Evolutionary conservation across 2,329 filamentous ascomycete species (phyloP).

Genomic region (Epichloe aotearoae): DNA sequence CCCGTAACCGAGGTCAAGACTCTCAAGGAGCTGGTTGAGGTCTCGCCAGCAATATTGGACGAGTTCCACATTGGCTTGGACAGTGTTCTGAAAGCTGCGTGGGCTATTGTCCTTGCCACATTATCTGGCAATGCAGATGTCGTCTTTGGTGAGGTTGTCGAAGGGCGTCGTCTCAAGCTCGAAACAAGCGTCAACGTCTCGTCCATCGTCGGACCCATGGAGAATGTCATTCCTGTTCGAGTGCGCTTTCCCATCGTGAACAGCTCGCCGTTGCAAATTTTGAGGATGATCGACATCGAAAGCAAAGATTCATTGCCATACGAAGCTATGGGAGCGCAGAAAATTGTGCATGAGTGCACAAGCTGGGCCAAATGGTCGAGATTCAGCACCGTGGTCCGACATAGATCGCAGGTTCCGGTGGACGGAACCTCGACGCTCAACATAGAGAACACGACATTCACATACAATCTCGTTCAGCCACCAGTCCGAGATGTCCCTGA

Average conservation of each 20-base stretch:
- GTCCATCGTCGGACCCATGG: slow-evolving; percentile 32
- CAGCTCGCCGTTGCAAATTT: slow-evolving; percentile 34
- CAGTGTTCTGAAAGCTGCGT: slow-evolving; percentile 43
- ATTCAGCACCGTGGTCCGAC: slow-evolving; percentile 41
- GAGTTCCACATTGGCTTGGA: slow-evolving; percentile 35
- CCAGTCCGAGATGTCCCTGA: slow-evolving; percentile 29
- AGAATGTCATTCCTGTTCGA: slow-evolving; percentile 35
- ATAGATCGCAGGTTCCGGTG: slow-evolving; percentile 20
- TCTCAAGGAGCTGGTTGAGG: slow-evolving; percentile 25
- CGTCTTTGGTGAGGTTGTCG: slow-evolving; percentile 41
- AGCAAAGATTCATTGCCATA: slow-evolving; percentile 32
- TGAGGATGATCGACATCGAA: slow-evolving; percentile 36
- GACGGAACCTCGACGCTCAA: slow-evolving; percentile 29
- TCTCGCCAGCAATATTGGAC: slow-evolving; percentile 22
- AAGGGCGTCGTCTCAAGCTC: slow-evolving; percentile 31
- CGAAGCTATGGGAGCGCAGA: slow-evolving; percentile 36
- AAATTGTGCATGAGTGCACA: slow-evolving; percentile 41
- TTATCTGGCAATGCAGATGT: slow-evolving; percentile 36
- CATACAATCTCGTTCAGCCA: slow-evolving; percentile 28
- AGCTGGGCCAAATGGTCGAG: slow-evolving; percentile 39
- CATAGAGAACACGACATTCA: slow-evolving; percentile 32
- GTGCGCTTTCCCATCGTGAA: slow-evolving; percentile 30
- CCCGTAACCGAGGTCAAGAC: slow-evolving; percentile 26
- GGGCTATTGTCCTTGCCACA: slow-evolving; percentile 40
- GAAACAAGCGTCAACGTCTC: slow-evolving; percentile 41